Percentiles rank a stretch among this genome's conserved stretches.
Conservation (phyloP, 2,329 filamentous ascomycete species). For the Cordyceps militaris region DNA sequence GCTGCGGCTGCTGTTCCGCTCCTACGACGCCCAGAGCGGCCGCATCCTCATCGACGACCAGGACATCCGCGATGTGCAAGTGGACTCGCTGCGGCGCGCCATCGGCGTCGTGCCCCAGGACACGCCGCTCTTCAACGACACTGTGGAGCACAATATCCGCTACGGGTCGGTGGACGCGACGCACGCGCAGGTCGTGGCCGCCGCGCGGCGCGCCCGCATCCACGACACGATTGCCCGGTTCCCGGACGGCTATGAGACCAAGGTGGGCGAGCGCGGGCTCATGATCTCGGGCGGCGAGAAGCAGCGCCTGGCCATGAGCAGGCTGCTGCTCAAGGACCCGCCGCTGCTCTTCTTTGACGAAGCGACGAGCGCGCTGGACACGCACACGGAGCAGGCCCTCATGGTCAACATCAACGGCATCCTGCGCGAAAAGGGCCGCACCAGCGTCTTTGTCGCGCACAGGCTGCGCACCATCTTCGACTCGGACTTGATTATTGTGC, state of each 20-base stretch:
- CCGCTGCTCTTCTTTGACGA: slow-evolving; percentile 92
- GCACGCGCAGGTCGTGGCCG: slow-evolving; percentile 64
- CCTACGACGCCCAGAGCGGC: slow-evolving; percentile 80
- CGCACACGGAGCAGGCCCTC: slow-evolving; percentile 85
- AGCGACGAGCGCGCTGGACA: slow-evolving; percentile 86
- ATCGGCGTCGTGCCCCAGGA: slow-evolving; percentile 98
- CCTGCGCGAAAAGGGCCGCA: slow-evolving; percentile 77
- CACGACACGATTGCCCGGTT: slow-evolving; percentile 74
- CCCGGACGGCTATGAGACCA: slow-evolving; percentile 83
- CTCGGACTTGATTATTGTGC: slow-evolving; percentile 84
- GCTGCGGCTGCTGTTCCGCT: slow-evolving; percentile 83
- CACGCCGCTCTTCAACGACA: slow-evolving; percentile 94
- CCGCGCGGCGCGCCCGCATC: slow-evolving; percentile 75
- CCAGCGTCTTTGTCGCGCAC: slow-evolving; percentile 93
- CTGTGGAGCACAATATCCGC: slow-evolving; percentile 89
- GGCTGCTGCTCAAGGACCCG: slow-evolving; percentile 81
- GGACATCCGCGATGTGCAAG: slow-evolving; percentile 73
- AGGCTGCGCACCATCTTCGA: slow-evolving; percentile 89
- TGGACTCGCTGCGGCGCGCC: slow-evolving; percentile 74
- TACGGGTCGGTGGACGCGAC: slow-evolving; percentile 80
- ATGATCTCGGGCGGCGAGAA: slow-evolving; percentile 97
- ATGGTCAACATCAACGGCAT: slow-evolving; percentile 92
- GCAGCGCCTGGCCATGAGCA: slow-evolving; percentile 77
- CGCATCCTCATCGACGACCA: slow-evolving; percentile 89
- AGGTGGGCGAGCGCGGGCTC: slow-evolving; percentile 87